A percentile compares a stretch with the other conserved stretches of the same genome.
These are phyloP conservation scores for Areca catechu DNA, from an alignment of 176 grass and related monocot genomes.

Conservation along the genomic window DNA sequence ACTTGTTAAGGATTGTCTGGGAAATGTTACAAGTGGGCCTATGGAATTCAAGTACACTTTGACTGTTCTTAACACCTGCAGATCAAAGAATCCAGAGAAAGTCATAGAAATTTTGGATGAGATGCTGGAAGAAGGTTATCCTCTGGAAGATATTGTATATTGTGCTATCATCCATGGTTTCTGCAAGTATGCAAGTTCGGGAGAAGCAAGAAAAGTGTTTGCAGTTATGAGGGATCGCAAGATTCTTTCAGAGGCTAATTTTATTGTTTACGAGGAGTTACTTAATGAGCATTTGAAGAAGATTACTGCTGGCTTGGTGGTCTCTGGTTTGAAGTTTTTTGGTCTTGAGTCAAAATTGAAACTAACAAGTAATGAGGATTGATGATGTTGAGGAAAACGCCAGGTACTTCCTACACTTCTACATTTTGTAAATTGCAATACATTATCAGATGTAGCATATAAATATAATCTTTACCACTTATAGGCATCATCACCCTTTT, in stretches of 20 bases:
- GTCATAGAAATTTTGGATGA: constrained; percentile 64
- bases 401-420: too few relatives aligned
- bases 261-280: constrained; percentile 76
- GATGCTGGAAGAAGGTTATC: constrained; percentile 64
- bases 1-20: constrained; percentile 72
- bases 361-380: constrained; percentile 47
- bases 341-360: constrained; percentile 68
- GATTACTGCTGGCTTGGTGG: constrained; percentile 63
- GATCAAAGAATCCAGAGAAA: constrained; percentile 55
- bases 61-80: constrained; percentile 65
- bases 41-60: constrained; percentile 90
- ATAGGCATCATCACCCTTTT: too few relatives aligned
- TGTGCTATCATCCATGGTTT: constrained; percentile 85
- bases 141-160: constrained; percentile 59
- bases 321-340: constrained; percentile 89
- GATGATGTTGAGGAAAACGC: background rate
- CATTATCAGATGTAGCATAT: too few relatives aligned
- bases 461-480: too few relatives aligned
- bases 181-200: constrained; percentile 87
- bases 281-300: constrained; percentile 84
- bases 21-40: constrained; percentile 78
- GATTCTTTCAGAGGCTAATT: constrained; percentile 58
- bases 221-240: constrained; percentile 50
- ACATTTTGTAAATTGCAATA: too few relatives aligned
- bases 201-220: constrained; percentile 65